Conservation (phyloP, 2,329 filamentous ascomycete genomes). For the Cladophialophora yegresii region DNA sequence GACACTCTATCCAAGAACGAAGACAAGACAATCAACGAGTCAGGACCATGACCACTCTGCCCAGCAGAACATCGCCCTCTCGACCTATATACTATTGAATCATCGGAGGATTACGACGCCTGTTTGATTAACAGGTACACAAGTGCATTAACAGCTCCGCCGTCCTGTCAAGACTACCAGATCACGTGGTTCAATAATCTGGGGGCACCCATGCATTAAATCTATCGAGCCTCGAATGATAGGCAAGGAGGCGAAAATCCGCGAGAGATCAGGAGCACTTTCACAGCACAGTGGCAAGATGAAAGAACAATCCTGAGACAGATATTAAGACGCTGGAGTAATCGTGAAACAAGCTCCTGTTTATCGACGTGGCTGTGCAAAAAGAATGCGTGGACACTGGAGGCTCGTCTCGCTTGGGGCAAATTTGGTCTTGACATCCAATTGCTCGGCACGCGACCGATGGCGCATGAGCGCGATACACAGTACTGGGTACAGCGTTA, state of each 20-base stretch:
- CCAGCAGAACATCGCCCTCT: neutral
- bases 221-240: constrained; percentile 1
- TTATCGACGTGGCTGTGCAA: constrained; percentile 25
- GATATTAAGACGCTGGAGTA: constrained; percentile 3
- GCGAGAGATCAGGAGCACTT: neutral
- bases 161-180: neutral
- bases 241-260: neutral
- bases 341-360: constrained; percentile 23
- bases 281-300: neutral
- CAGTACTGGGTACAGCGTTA: too few species aligned
- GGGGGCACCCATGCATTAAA: constrained; percentile 12
- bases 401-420: constrained; percentile 17
- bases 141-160: constrained; percentile 1
- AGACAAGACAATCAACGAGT: neutral
- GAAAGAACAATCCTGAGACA: constrained; percentile 10
- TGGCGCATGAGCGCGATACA: neutral
- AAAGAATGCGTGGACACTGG: neutral
- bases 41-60: neutral
- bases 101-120: neutral
- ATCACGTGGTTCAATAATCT: neutral
- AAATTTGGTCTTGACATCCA: constrained; percentile 6
- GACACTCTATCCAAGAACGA: neutral
- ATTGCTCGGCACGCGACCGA: constrained; percentile 9
- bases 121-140: constrained; percentile 13
- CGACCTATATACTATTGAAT: neutral